These are phyloP conservation scores for Isoetes taiwanensis DNA, from an alignment of 75 land plant genomes.

Conservation along the genomic window DNA sequence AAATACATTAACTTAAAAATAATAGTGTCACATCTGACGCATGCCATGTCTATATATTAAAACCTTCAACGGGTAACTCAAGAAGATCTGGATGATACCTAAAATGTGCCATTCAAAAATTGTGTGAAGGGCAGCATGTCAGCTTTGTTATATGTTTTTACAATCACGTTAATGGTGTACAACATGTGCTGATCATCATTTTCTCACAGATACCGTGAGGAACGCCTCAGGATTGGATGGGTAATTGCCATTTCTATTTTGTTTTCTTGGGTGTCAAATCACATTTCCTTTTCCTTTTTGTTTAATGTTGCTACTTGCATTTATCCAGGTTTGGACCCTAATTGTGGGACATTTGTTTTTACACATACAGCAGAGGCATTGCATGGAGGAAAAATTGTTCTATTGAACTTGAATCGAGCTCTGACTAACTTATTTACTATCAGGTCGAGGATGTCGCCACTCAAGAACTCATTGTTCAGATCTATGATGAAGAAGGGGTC, in stretches of 20 bases:
- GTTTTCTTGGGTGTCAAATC: no score
- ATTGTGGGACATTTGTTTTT: no score
- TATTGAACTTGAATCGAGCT: no score
- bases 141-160: conserved; percentile 96
- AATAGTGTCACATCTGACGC: no score
- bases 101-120: conserved; percentile 54
- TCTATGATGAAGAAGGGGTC: conserved; percentile 74
- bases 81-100: conserved; percentile 88
- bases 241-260: no score
- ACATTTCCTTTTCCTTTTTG: no score
- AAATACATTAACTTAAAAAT: no score
- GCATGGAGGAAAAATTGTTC: no score
- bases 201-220: conserved; percentile 48
- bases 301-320: no score
- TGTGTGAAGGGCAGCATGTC: conserved; percentile 72
- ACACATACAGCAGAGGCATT: no score
- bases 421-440: conserved; percentile 70
- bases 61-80: conserved; percentile 81
- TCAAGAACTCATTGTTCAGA: conserved; percentile 49
- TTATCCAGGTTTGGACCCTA: no score
- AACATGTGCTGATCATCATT: conserved; percentile 65
- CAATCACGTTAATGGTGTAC: conserved; percentile 85
- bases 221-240: conserved; percentile 65
- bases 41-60: no score
- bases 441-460: conserved; percentile 70